Evolutionary conservation across 148 eudicot species (phyloP).

Genomic region (Rhododendron kiyosumense): DNA sequence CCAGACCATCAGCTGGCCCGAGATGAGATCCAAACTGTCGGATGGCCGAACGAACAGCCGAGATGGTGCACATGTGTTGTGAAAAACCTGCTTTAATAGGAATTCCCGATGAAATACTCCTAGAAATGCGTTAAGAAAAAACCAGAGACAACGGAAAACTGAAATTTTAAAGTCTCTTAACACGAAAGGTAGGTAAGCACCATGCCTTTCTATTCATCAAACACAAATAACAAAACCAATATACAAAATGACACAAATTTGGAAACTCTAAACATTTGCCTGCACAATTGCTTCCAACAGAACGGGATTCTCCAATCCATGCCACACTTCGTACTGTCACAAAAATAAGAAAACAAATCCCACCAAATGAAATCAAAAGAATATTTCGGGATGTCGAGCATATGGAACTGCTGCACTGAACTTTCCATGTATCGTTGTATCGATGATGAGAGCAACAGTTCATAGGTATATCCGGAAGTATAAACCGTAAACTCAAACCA

Average conservation of each 20-base stretch:
- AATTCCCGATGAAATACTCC: background rate
- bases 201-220: background rate
- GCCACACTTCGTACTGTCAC: background rate
- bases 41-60: too few relatives aligned
- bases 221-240: slow-evolving; percentile 1
- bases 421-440: background rate
- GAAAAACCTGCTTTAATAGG: background rate
- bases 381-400: background rate
- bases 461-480: background rate
- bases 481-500: slow-evolving; percentile 5
- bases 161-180: background rate
- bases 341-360: background rate
- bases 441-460: background rate
- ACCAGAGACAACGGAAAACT: background rate
- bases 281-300: slow-evolving; percentile 8
- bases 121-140: background rate
- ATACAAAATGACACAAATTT: slow-evolving; percentile 4
- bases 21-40: too few relatives aligned
- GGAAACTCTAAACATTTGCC: background rate
- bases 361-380: background rate
- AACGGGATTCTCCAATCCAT: background rate
- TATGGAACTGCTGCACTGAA: background rate
- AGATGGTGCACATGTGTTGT: too few relatives aligned
- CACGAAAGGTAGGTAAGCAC: background rate
- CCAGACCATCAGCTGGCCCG: too few relatives aligned